Base-by-base conservation (phyloP, 139 green algal genomes). In the Tetratostichococcus sp. region DNA sequence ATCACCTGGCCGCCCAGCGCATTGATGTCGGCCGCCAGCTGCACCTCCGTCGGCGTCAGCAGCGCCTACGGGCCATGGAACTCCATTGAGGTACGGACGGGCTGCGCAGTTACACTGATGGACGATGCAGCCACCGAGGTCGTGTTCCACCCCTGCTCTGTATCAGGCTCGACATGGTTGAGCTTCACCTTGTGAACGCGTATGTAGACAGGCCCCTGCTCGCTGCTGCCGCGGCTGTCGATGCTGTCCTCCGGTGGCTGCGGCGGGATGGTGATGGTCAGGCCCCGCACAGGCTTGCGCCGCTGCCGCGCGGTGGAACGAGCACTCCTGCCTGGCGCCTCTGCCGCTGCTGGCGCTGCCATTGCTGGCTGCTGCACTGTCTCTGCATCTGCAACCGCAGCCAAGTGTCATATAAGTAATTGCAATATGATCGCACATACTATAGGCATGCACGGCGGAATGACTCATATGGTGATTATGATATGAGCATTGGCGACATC, bases 1-100 rank as follows among this genome's bases (percentile, higher is more conserved):
- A 28, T 30, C 31, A 75, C 71, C 30, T 59, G 71, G 30, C 65
- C 31, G 43, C 71, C 43, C 71, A 75, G 30, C 19, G 71, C 71
- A 69, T 75, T 75, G n/a, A 75, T 62, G 23, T 75, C 71, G 28
- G 30, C 50, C 30, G 43, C 71, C 39, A 33, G 30, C 4, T 39
- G 14, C 30, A 59, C 32, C 71, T 75, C 71, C 43, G 19, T 68
- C 25, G 71, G 71, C 30, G 71, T 75, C 71, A 75, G 43, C 4
- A 62, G 66, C 19, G 65, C 71, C 71, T 75, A 43, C 71, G 30
- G 22, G 1, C 22, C n/a, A 1, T n/a, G n/a, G n/a, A n/a, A n/a
- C n/a, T n/a, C n/a, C n/a, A n/a, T n/a, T n/a, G n/a, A n/a, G n/a
- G n/a, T n/a, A n/a, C n/a, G n/a, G n/a, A n/a, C n/a, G n/a, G n/a